These are phyloP conservation scores for Ceratocystis cacaofunesta DNA, from an alignment of 2,329 filamentous ascomycete species.

Conservation along the genomic window DNA sequence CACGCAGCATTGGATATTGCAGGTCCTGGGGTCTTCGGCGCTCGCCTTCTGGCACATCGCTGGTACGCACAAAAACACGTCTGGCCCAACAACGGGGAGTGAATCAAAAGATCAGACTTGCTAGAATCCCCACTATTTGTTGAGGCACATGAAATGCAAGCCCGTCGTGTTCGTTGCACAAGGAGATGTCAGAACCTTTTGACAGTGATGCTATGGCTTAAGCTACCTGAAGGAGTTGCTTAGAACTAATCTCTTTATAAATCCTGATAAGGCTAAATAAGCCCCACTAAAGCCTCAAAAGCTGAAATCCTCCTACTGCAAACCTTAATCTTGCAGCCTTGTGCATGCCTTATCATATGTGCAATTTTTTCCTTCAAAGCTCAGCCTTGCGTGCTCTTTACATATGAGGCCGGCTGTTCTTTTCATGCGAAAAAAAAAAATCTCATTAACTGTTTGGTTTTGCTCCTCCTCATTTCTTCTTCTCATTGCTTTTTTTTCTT, in stretches of 20 bases:
- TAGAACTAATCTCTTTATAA: too few species aligned
- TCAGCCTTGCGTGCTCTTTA: not conserved
- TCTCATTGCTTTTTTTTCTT: not conserved
- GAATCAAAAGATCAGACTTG: not conserved
- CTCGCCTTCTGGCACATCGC: not conserved
- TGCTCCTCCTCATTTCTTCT: not conserved
- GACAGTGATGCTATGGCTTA: not conserved
- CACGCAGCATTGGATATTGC: not conserved
- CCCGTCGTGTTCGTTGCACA: not conserved
- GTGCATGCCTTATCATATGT: not conserved
- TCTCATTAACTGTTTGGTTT: not conserved
- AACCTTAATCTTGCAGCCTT: constrained; percentile 4
- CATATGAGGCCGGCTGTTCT: not conserved
- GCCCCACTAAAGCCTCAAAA: not conserved
- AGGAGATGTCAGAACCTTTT: not conserved
- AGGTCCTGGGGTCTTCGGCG: not conserved
- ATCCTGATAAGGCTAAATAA: not conserved
- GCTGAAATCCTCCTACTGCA: not conserved
- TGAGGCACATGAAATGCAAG: not conserved
- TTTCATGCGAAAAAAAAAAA: not conserved
- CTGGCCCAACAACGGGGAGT: not conserved
- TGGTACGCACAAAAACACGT: too few species aligned
- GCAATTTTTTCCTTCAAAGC: too few species aligned
- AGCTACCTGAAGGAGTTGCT: too few species aligned
- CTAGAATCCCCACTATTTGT: not conserved